Percentiles rank a stretch among this genome's conserved stretches.
Conservation (phyloP, 2,329 filamentous ascomycete genomes). For the Bipolaris oryzae region DNA sequence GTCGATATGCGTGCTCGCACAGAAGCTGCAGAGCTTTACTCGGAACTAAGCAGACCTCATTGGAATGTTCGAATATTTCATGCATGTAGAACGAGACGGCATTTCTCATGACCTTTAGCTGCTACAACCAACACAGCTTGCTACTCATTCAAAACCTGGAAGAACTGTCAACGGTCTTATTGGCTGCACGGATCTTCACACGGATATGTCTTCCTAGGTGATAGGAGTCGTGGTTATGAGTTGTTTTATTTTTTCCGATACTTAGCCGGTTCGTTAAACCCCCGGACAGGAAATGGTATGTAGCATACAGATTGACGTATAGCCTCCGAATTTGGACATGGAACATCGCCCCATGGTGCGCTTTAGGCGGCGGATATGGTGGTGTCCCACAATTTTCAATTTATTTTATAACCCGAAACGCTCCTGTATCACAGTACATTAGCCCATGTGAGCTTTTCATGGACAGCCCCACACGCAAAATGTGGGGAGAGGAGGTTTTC, state of each 20-base stretch:
- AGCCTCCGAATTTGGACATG: not conserved
- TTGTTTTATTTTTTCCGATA: no score
- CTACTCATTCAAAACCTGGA: not conserved
- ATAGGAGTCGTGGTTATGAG: no score
- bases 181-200: not conserved
- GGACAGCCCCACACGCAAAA: not conserved
- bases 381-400: not conserved
- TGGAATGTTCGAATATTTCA: no score
- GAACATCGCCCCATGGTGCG: not conserved
- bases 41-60: constrained; percentile 9
- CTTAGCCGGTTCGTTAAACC: not conserved
- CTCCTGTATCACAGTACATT: not conserved
- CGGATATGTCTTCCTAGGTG: not conserved
- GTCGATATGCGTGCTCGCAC: constrained; percentile 35
- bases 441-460: not conserved
- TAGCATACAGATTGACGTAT: not conserved
- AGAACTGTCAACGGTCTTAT: not conserved
- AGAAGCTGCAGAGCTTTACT: constrained; percentile 22
- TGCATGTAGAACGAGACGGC: not conserved
- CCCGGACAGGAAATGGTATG: not conserved
- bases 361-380: no score
- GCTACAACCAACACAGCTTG: not conserved
- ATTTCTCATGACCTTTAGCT: not conserved
- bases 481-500: not conserved
- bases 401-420: not conserved